Evolutionary conservation across 2,329 filamentous ascomycete species (phyloP).

Genomic region (Penicillium sp.): DNA sequence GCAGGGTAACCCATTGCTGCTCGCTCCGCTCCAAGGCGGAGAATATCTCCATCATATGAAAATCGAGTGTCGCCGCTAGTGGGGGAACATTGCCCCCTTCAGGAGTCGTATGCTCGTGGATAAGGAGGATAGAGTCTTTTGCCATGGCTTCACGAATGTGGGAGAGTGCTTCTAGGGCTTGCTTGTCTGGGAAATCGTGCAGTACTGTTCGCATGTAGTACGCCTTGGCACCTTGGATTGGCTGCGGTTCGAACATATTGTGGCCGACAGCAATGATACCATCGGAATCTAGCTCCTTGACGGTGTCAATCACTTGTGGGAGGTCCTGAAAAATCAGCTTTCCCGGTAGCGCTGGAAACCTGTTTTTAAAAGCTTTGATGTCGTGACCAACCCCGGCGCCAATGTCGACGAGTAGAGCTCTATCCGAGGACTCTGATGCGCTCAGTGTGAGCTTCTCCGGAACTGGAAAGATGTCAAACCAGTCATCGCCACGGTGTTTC

Average conservation of each 20-base stretch:
- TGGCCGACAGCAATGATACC: slow-evolving; percentile 18
- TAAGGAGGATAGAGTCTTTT: slow-evolving; percentile 31
- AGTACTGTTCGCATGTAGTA: slow-evolving; percentile 35
- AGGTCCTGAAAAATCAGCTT: slow-evolving; percentile 45
- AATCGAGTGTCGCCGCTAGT: slow-evolving; percentile 20
- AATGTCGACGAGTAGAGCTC: slow-evolving; percentile 40
- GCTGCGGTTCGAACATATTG: slow-evolving; percentile 29
- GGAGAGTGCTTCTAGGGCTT: slow-evolving; percentile 23
- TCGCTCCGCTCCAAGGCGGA: slow-evolving; percentile 28
- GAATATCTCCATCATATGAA: slow-evolving; percentile 29
- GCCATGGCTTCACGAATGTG: slow-evolving; percentile 29
- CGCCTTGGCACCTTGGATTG: slow-evolving; percentile 27
- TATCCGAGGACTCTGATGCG: background rate
- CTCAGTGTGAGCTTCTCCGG: slow-evolving; percentile 10
- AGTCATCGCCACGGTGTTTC: slow-evolving; percentile 6
- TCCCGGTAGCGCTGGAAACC: slow-evolving; percentile 33
- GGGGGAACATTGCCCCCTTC: slow-evolving; percentile 15
- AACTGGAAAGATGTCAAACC: slow-evolving; percentile 28
- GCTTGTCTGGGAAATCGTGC: slow-evolving; percentile 35
- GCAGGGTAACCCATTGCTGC: slow-evolving; percentile 27
- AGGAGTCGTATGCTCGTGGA: slow-evolving; percentile 35
- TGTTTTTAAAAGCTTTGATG: slow-evolving; percentile 31
- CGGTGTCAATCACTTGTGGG: slow-evolving; percentile 36
- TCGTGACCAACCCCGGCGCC: slow-evolving; percentile 45
- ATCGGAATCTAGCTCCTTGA: slow-evolving; percentile 19